These are phyloP conservation scores for Sporodiniella umbellata DNA, from an alignment of 371 early-diverging fungal genomes.

Conservation along the genomic window DNA sequence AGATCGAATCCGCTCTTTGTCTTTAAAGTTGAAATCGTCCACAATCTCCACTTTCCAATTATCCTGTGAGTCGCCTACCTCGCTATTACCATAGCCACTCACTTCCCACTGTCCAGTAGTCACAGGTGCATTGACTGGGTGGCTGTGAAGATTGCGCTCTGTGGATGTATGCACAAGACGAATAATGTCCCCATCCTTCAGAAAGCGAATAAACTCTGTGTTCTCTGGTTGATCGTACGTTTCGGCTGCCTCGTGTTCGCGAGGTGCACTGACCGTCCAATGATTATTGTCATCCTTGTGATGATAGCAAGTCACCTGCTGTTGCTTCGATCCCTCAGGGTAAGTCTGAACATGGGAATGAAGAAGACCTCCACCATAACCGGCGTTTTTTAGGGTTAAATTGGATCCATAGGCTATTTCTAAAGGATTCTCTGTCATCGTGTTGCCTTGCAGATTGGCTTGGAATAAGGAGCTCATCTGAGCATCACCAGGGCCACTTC, in stretches of 20 bases:
- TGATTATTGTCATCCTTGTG: conserved; percentile 98
- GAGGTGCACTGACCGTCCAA: conserved; percentile 71
- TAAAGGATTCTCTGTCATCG: conserved; percentile 78
- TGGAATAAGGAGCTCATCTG: conserved; percentile 99
- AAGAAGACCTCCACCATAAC: conserved; percentile 92
- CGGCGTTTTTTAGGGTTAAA: conserved; percentile 87
- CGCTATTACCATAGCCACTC: conserved; percentile 73
- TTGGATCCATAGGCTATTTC: conserved; percentile 92
- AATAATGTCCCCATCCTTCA: conserved; percentile 81
- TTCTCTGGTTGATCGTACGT: conserved; percentile 38
- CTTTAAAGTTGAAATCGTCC: conserved; percentile 51
- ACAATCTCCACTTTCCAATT: conserved; percentile 91
- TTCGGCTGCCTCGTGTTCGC: conserved; percentile 19
- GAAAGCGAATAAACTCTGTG: conserved; percentile 49
- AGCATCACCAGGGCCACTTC: conserved; percentile 93
- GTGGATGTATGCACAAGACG: conserved; percentile 81
- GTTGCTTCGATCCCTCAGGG: conserved; percentile 92
- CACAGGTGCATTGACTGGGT: conserved; percentile 81
- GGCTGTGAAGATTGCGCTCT: conserved; percentile 80
- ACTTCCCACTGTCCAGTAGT: conserved; percentile 86
- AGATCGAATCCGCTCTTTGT: conserved; percentile 59
- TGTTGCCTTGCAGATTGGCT: conserved; percentile 83
- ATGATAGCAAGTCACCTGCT: conserved; percentile 98
- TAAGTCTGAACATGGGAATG: conserved; percentile 97
- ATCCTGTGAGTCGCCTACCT: conserved; percentile 80